phyloP scores from a whole-genome alignment of 164 flowering plant species.

The grape (Vitis vinifera) region ASM3070453v1 NC_081805.1:10836001-10836500 shows the following conservation, averaged over 20 bases:
- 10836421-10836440: no score
- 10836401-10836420: no score
- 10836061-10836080: neutral
- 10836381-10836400: no score
- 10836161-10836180: neutral
- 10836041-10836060: slow-evolving; percentile 65
- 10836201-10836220: neutral
- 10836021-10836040: slow-evolving; percentile 54
- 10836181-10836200: neutral
- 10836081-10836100: neutral
- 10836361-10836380: no score
- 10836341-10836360: no score
- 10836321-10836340: no score
- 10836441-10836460: no score
- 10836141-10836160: neutral
- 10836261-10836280: no score
- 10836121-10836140: neutral
- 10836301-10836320: no score
- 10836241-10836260: neutral
- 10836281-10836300: no score
- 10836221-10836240: neutral
- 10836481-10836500: no score
- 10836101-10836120: neutral
- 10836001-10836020: slow-evolving; percentile 66
- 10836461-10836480: no score